Conservation (phyloP, 345 rosid species). For the Eucalyptus tenuipes region DNA sequence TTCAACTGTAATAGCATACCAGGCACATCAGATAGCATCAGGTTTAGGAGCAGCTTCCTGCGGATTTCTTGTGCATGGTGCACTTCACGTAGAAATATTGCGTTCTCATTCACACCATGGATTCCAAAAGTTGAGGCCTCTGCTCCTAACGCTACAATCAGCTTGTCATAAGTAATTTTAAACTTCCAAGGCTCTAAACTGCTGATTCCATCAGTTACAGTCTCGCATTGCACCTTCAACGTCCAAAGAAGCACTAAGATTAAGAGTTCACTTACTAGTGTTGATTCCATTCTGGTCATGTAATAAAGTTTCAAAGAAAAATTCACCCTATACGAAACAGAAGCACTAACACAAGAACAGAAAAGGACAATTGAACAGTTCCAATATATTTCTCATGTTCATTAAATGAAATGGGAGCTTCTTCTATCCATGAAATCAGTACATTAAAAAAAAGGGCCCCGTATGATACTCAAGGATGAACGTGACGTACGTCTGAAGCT, state of each 20-base stretch:
- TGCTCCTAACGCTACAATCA: slow-evolving; percentile 79
- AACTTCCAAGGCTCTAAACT: slow-evolving; percentile 68
- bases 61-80: slow-evolving; percentile 94
- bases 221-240: slow-evolving; percentile 72
- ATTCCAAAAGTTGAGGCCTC: slow-evolving; percentile 88
- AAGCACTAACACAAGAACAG: not conserved
- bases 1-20: slow-evolving; percentile 17
- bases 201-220: slow-evolving; percentile 45
- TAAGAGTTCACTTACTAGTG: not conserved
- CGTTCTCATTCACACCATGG: slow-evolving; percentile 60
- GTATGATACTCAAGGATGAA: not conserved
- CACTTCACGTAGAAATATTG: slow-evolving; percentile 81
- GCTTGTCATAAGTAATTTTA: slow-evolving; percentile 66
- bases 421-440: not conserved
- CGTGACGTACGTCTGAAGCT: not conserved
- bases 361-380: not conserved
- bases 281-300: not conserved
- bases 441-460: not conserved
- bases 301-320: not conserved
- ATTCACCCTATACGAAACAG: not conserved
- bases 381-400: not conserved
- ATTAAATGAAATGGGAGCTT: not conserved
- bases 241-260: not conserved
- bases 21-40: slow-evolving; percentile 93
- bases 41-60: slow-evolving; percentile 71